Conservation (phyloP, 176 grass and related monocot species). For the Themeda triandra region DNA sequence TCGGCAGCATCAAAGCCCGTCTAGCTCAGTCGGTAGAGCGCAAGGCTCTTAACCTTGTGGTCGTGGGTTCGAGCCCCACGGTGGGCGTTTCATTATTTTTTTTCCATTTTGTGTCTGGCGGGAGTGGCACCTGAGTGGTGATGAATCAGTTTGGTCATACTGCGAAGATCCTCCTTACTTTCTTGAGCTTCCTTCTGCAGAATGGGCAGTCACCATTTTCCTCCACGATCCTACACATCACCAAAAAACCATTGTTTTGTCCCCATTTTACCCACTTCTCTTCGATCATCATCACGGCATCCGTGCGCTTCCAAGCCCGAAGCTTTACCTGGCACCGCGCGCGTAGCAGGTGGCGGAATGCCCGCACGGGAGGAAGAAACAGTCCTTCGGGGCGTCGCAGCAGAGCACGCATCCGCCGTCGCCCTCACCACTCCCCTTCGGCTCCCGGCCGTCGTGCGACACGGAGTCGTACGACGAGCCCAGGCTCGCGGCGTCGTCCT, state of each 20-base stretch:
- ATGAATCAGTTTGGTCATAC: too few species aligned
- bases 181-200: constrained; percentile 22
- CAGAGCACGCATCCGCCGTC: constrained; percentile 44
- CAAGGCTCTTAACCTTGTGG: constrained; percentile 50
- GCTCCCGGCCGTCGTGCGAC: too few species aligned
- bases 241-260: too few species aligned
- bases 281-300: background rate
- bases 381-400: constrained; percentile 53
- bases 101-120: too few species aligned
- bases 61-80: constrained; percentile 73
- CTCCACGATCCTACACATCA: constrained; percentile 46
- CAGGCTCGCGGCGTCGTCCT: too few species aligned
- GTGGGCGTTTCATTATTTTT: constrained; percentile 17
- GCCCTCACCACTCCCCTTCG: too few species aligned
- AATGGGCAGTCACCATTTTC: constrained; percentile 57
- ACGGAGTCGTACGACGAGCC: too few species aligned
- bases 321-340: constrained; percentile 54
- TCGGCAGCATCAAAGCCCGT: too few species aligned
- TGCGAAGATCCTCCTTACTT: too few species aligned
- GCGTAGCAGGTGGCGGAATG: constrained; percentile 65
- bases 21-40: constrained; percentile 48
- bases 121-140: too few species aligned
- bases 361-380: constrained; percentile 79
- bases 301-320: background rate
- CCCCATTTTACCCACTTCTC: background rate